Base-by-base conservation (phyloP, 805 yeast genomes). In the Candida nanaspora region DNA sequence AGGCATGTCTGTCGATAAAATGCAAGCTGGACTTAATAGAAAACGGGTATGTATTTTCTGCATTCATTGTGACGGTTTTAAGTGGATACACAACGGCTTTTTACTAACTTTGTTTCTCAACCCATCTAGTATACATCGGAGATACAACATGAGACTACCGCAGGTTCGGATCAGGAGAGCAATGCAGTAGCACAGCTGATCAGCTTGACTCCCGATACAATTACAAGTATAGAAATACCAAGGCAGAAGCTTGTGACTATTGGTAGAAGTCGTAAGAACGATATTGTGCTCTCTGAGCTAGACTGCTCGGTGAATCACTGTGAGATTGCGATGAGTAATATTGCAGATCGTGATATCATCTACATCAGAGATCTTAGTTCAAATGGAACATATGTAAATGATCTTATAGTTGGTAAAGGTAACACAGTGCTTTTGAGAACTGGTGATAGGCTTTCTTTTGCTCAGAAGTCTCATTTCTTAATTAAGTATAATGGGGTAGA, bases 291-390 rank as follows among this genome's bases (percentile, higher is more conserved):
- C 3, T 27, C 41, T 9, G 52, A 50, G 2, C 40, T 53, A 1
- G 88, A 82, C 49, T 77, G 82, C 8, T 82, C 88, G 0, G 76
- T 86, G 0, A 63, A 66, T 25, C 91, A 83, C 53, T 78, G 86
- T 49, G 70, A 70, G 41, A 55, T 82, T 9, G 57, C 70, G 3
- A 57, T 72, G 5, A 62, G 75, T 39, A 52, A 63, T 41, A 55
- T 66, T 47, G 56, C 60, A 19, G 51, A 62, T 3, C 62, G 60
- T 29, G 65, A 63, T 16, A 46, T 68, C 51, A 45, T 76, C 14
- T 66, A 73, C 46, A 52, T 82, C 10, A 68, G 75, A 3, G 91
- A 82, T 55, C 48, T 65, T 26, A 72, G 78, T 46, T 65, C 84
- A 3, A 82, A 83, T 54, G 89, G 91, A 1, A 76, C 86, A 0